A percentile compares a stretch with the other conserved stretches of the same genome.
These are phyloP conservation scores for Xylariaceae sp. DNA, from an alignment of 2,329 filamentous ascomycete species.

Conservation along the genomic window DNA sequence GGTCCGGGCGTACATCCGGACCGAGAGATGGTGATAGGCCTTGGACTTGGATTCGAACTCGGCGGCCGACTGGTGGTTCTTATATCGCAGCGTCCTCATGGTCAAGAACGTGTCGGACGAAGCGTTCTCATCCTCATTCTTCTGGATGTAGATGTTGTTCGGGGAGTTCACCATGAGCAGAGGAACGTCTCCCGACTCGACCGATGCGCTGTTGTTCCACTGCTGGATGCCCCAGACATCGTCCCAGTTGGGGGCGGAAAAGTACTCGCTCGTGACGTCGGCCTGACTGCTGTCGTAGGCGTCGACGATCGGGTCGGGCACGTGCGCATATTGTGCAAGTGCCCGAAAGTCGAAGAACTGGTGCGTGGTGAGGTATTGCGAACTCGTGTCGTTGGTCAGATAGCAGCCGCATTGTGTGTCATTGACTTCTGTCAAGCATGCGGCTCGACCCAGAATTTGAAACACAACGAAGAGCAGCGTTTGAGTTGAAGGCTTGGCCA, in stretches of 20 bases:
- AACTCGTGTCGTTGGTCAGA: constrained; percentile 40
- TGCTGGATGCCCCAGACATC: constrained; percentile 30
- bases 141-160: constrained; percentile 42
- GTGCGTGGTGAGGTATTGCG: constrained; percentile 41
- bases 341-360: constrained; percentile 46
- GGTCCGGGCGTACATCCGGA: constrained; percentile 48
- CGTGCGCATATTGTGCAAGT: constrained; percentile 35
- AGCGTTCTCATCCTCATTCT: constrained; percentile 31
- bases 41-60: constrained; percentile 40
- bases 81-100: constrained; percentile 41
- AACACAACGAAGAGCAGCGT: constrained; percentile 17
- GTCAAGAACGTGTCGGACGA: constrained; percentile 42
- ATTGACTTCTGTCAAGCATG: constrained; percentile 21
- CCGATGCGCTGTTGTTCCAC: constrained; percentile 33
- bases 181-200: constrained; percentile 27
- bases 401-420: constrained; percentile 40
- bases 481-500: constrained; percentile 12
- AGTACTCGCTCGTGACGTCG: constrained; percentile 29
- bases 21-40: constrained; percentile 36
- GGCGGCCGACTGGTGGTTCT: constrained; percentile 41
- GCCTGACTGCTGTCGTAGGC: constrained; percentile 27
- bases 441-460: constrained; percentile 10
- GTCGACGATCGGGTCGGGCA: constrained; percentile 26
- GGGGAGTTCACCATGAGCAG: constrained; percentile 35
- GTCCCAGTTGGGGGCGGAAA: constrained; percentile 27